Evolutionary conservation across 176 grass and related monocot species (phyloP).

Genomic region (Oryza brachyantha): DNA sequence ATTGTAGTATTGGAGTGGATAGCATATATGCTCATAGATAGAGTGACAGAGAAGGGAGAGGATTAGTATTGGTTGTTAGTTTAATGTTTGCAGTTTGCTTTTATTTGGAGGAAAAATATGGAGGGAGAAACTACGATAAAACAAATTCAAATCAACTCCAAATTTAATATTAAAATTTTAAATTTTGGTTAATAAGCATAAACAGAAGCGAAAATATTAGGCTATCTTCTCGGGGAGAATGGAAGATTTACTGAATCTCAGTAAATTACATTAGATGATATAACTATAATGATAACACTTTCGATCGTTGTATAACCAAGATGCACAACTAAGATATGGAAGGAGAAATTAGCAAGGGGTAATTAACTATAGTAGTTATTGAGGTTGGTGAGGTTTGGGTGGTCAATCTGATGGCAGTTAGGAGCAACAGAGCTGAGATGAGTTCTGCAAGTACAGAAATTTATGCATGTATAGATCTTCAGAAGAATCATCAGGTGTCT

Average conservation of each 20-base stretch:
- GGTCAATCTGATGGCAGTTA: constrained; percentile 48
- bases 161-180: no score
- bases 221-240: no score
- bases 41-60: background rate
- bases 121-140: no score
- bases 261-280: no score
- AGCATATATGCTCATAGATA: constrained; percentile 10
- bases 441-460: background rate
- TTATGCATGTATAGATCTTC: background rate
- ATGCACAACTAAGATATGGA: no score
- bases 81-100: background rate
- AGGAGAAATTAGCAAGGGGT: background rate
- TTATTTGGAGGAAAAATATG: background rate
- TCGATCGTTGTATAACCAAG: no score
- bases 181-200: no score
- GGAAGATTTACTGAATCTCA: no score
- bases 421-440: constrained; percentile 9
- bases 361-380: no score
- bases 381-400: constrained; percentile 40
- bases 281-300: no score
- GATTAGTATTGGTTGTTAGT: background rate
- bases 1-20: constrained; percentile 4
- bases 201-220: background rate
- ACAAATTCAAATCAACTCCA: no score
- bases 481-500: background rate